Percentiles rank a stretch among this genome's conserved stretches.
Conservation (phyloP, 768 basidiomycete genomes). For the Boletus pseudo-olivaceus region DNA sequence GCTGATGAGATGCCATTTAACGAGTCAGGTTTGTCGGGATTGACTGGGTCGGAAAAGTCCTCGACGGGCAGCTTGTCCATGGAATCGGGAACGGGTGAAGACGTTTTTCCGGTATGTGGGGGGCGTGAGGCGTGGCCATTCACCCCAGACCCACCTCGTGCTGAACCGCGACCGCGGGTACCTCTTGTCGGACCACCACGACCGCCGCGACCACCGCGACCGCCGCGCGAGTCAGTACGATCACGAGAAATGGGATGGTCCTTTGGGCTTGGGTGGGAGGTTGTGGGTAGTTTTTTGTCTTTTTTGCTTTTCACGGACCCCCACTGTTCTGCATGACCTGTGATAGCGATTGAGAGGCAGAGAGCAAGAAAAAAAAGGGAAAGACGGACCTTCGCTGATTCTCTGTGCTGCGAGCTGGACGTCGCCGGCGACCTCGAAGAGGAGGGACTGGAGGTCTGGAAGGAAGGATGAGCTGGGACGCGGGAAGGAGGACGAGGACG, state of each 20-base stretch:
- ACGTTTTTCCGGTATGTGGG: slow-evolving; percentile 23
- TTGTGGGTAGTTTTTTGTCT: slow-evolving; percentile 63
- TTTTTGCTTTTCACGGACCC: slow-evolving; percentile 83
- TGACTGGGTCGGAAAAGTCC: slow-evolving; percentile 13
- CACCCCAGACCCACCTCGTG: slow-evolving; percentile 34
- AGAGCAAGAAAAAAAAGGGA: neutral
- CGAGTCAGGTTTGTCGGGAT: slow-evolving; percentile 13
- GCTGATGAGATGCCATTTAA: slow-evolving; percentile 12
- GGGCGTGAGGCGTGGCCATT: slow-evolving; percentile 34
- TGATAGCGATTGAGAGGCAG: slow-evolving; percentile 10
- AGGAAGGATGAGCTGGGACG: slow-evolving; percentile 16
- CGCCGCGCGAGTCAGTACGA: slow-evolving; percentile 49
- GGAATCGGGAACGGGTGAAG: slow-evolving; percentile 35
- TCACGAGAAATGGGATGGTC: slow-evolving; percentile 34
- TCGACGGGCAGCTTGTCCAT: slow-evolving; percentile 25
- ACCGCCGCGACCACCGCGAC: slow-evolving; percentile 58
- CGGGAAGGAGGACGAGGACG: slow-evolving; percentile 20
- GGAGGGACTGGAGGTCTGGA: slow-evolving; percentile 62
- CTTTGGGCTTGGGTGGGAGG: slow-evolving; percentile 45
- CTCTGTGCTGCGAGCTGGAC: slow-evolving; percentile 64
- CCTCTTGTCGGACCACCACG: slow-evolving; percentile 55
- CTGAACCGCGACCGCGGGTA: slow-evolving; percentile 37
- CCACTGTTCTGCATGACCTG: slow-evolving; percentile 79
- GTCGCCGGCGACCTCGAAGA: slow-evolving; percentile 68
- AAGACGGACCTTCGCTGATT: slow-evolving; percentile 63